Conservation (phyloP, 2,329 filamentous ascomycete genomes). For the Diaporthe capsici region DNA sequence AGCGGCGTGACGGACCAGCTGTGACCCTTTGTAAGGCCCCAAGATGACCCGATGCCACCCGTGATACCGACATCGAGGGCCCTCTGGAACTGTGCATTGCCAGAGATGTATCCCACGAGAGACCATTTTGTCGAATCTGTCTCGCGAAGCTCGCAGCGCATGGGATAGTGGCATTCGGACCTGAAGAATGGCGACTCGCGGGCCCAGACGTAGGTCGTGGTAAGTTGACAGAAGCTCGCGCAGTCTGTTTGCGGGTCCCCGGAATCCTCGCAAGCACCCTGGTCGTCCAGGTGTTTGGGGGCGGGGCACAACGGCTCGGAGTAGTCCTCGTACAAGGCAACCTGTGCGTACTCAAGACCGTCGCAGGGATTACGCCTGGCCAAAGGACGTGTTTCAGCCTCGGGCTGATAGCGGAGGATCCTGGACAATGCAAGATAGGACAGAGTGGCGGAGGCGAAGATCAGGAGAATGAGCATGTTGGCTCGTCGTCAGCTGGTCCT, state of each 20-base stretch:
- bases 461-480: not conserved
- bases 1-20: not conserved
- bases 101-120: not conserved
- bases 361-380: constrained; percentile 6
- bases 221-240: constrained; percentile 3
- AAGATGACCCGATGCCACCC: not conserved
- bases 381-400: not conserved
- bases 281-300: not conserved
- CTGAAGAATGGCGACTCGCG: constrained; percentile 4
- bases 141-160: not conserved
- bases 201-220: not conserved
- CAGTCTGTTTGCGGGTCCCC: not conserved
- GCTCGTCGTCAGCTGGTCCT: not conserved
- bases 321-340: not conserved
- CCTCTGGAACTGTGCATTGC: not conserved
- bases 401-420: not conserved
- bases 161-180: not conserved
- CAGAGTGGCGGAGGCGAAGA: not conserved
- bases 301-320: not conserved
- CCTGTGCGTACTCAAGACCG: not conserved
- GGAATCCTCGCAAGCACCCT: not conserved
- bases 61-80: not conserved
- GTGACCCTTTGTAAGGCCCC: not conserved
- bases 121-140: not conserved
- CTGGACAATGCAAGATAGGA: not conserved